Conservation (phyloP, 352 stramenopile genomes). For the Halophytophthora polymorphica region DNA sequence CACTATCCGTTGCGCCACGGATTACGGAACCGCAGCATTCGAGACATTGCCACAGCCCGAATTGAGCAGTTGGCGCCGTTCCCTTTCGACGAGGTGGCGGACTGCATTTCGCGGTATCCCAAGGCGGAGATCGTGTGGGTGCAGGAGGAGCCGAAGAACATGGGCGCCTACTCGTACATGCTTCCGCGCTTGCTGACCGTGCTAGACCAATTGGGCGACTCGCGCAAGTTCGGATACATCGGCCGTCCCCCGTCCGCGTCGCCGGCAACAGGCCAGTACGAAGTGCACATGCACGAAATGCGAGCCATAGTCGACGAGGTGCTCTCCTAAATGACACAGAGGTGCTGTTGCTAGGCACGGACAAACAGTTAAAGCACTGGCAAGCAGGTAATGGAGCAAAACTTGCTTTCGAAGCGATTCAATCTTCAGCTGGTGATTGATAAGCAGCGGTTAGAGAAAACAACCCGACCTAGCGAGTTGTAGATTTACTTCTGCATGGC, state of each 20-base stretch:
- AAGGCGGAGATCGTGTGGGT: slow-evolving; percentile 97
- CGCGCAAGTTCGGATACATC: slow-evolving; percentile 85
- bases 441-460: too few relatives aligned
- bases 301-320: slow-evolving; percentile 89
- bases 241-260: slow-evolving; percentile 93
- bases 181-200: slow-evolving; percentile 92
- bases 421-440: neutral
- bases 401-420: neutral
- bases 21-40: slow-evolving; percentile 51
- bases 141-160: slow-evolving; percentile 99
- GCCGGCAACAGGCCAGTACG: slow-evolving; percentile 95
- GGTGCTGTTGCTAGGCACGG: too few relatives aligned
- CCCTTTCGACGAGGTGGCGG: slow-evolving; percentile 94
- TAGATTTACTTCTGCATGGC: slow-evolving; percentile 14
- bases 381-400: too few relatives aligned
- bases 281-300: slow-evolving; percentile 94
- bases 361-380: too few relatives aligned
- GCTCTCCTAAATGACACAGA: slow-evolving; percentile 60
- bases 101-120: slow-evolving; percentile 87
- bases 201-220: slow-evolving; percentile 79
- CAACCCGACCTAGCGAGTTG: too few relatives aligned
- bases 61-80: slow-evolving; percentile 94
- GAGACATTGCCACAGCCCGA: slow-evolving; percentile 64
- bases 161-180: slow-evolving; percentile 95
- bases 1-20: slow-evolving; percentile 75